phyloP scores from a whole-genome alignment of 106 monocot species.

The Dioscorea zingiberensis region DNA sequence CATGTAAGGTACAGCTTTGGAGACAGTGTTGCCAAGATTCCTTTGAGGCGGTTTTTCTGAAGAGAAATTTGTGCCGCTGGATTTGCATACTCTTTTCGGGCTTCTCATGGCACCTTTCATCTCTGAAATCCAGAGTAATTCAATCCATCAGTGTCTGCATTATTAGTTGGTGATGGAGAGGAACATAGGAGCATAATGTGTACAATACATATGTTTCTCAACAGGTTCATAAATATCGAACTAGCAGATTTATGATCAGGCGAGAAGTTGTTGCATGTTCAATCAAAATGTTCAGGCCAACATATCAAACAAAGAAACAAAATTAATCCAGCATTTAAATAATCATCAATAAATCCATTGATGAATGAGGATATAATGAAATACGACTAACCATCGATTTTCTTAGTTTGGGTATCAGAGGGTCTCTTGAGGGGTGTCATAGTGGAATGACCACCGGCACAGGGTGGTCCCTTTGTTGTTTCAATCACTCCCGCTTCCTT shows the following conservation, averaged over 20 bases:
- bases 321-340: too few relatives aligned
- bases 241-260: too few relatives aligned
- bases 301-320: too few relatives aligned
- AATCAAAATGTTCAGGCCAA: not conserved
- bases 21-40: conserved; percentile 1
- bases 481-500: conserved; percentile 19
- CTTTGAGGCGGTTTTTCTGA: not conserved
- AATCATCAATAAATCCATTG: not conserved
- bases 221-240: too few relatives aligned
- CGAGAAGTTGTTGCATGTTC: not conserved
- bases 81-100: conserved; percentile 20
- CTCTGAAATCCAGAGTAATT: conserved; percentile 15
- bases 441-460: conserved; percentile 16
- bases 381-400: conserved; percentile 22
- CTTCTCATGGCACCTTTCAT: conserved; percentile 21
- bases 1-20: conserved; percentile 1
- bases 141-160: not conserved
- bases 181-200: too few relatives aligned
- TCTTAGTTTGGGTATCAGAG: conserved; percentile 22
- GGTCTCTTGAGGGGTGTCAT: conserved; percentile 39
- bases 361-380: not conserved
- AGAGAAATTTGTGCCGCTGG: not conserved
- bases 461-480: conserved; percentile 4
- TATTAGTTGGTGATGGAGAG: too few relatives aligned
- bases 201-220: too few relatives aligned